Evolutionary conservation across 371 early-diverging fungal genomes (phyloP).

Genomic region (Mucor velutinosus): DNA sequence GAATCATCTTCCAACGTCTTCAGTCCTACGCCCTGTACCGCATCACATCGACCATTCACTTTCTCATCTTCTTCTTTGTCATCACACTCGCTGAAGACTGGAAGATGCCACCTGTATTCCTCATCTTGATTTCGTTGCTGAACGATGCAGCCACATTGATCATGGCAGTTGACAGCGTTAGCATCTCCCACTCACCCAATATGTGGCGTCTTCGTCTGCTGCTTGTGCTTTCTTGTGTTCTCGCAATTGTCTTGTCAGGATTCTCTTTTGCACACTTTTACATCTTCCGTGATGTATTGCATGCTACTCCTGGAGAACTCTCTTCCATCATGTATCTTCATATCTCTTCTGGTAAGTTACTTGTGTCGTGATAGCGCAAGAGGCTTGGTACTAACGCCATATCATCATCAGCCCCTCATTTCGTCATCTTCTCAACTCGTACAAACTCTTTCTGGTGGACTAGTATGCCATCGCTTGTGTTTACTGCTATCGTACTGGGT

Average conservation of each 20-base stretch:
- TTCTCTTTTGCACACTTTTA: slow-evolving; percentile 87
- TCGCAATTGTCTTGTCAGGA: slow-evolving; percentile 71
- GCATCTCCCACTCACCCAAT: slow-evolving; percentile 80
- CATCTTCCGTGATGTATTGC: slow-evolving; percentile 65
- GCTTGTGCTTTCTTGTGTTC: slow-evolving; percentile 74
- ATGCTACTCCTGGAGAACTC: slow-evolving; percentile 45
- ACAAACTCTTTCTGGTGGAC: slow-evolving; percentile 87
- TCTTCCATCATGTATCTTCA: slow-evolving; percentile 90
- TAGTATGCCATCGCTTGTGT: slow-evolving; percentile 77
- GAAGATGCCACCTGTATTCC: slow-evolving; percentile 80
- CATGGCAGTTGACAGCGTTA: slow-evolving; percentile 90
- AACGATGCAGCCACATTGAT: slow-evolving; percentile 93
- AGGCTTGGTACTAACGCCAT: background rate
- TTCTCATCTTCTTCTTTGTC: slow-evolving; percentile 91
- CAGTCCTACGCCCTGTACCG: slow-evolving; percentile 90
- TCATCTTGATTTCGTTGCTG: slow-evolving; percentile 83
- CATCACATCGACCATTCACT: slow-evolving; percentile 91
- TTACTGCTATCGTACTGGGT: slow-evolving; percentile 80
- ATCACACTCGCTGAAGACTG: slow-evolving; percentile 80
- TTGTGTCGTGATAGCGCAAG: background rate
- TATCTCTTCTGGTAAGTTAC: slow-evolving; percentile 74
- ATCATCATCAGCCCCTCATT: slow-evolving; percentile 85
- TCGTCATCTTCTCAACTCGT: slow-evolving; percentile 95
- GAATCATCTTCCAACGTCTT: slow-evolving; percentile 91
- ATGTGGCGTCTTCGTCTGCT: slow-evolving; percentile 90